Evolutionary conservation across 768 basidiomycete species (phyloP).

Genomic region (Tricholoma sp.): DNA sequence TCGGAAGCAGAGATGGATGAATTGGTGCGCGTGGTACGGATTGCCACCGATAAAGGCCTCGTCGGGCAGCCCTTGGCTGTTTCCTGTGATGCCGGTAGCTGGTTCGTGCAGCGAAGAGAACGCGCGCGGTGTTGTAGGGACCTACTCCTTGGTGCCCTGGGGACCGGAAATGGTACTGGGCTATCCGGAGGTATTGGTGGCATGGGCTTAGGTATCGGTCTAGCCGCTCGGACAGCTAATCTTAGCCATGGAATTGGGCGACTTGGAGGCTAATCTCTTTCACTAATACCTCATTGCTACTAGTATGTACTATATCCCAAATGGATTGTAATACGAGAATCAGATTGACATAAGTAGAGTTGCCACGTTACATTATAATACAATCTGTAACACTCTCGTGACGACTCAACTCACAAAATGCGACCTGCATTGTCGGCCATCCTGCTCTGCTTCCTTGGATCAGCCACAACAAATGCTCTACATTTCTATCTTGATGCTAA

Average conservation of each 20-base stretch:
- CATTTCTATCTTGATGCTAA: constrained; percentile 97
- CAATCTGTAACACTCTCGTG: not conserved
- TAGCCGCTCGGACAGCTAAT: constrained; percentile 28
- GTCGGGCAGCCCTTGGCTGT: constrained; percentile 66
- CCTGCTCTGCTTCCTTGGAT: constrained; percentile 35
- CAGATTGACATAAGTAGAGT: too few relatives aligned
- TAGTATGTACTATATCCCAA: too few relatives aligned
- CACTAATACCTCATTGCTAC: too few relatives aligned
- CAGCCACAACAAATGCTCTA: constrained; percentile 60
- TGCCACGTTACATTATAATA: not conserved
- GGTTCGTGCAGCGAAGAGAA: constrained; percentile 77
- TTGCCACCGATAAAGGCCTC: constrained; percentile 51
- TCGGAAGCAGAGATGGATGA: constrained; percentile 83
- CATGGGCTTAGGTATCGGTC: constrained; percentile 17
- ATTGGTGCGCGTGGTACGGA: constrained; percentile 56
- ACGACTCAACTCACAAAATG: constrained; percentile 17
- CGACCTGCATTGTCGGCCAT: constrained; percentile 17
- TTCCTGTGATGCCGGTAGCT: constrained; percentile 69
- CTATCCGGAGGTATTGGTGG: constrained; percentile 24
- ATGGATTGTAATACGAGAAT: too few relatives aligned
- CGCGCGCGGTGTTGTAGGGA: constrained; percentile 57
- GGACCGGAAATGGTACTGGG: constrained; percentile 31
- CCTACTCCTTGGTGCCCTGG: constrained; percentile 49
- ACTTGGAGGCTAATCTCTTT: not conserved
- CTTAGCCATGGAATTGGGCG: constrained; percentile 10